A percentile compares a stretch with the other conserved stretches of the same genome.
These are phyloP conservation scores for Forsythia viridissima DNA, from an alignment of 257 asterid genomes.

Conservation along the genomic window DNA sequence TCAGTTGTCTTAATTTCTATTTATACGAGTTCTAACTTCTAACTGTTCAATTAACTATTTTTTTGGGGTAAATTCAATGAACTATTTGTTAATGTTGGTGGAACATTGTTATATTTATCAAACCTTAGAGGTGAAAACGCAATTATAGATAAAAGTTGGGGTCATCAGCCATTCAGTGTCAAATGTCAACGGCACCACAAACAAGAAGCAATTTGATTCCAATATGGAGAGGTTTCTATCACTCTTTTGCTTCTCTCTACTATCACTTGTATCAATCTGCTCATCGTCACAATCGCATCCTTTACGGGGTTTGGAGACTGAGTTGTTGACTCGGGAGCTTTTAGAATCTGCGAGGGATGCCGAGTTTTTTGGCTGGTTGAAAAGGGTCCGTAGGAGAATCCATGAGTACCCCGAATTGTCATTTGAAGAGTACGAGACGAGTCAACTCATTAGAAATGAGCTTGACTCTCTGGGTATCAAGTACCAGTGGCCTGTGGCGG, in stretches of 20 bases:
- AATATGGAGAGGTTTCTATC: slow-evolving; percentile 20
- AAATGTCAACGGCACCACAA: background rate
- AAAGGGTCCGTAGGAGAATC: slow-evolving; percentile 61
- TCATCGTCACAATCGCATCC: slow-evolving; percentile 19
- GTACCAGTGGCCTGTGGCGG: slow-evolving; percentile 75
- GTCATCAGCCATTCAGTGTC: background rate
- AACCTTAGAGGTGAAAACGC: background rate
- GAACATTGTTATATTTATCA: no score
- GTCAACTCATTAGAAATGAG: slow-evolving; percentile 70
- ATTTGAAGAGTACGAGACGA: slow-evolving; percentile 70
- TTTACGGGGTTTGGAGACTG: slow-evolving; percentile 34
- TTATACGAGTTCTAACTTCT: no score
- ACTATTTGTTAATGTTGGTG: no score
- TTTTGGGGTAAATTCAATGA: no score
- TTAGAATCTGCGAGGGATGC: slow-evolving; percentile 63
- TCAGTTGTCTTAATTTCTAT: no score
- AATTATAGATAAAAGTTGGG: background rate
- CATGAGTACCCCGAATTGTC: slow-evolving; percentile 81
- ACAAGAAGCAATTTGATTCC: background rate
- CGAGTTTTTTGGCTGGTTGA: slow-evolving; percentile 67
- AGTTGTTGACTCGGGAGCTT: slow-evolving; percentile 38
- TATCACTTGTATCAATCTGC: slow-evolving; percentile 16
- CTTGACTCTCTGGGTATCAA: slow-evolving; percentile 67
- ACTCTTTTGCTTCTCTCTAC: slow-evolving; percentile 22
- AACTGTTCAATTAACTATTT: no score